Base-by-base conservation (phyloP, 257 asterid genomes). In the Solanum chiquidenum region DNA sequence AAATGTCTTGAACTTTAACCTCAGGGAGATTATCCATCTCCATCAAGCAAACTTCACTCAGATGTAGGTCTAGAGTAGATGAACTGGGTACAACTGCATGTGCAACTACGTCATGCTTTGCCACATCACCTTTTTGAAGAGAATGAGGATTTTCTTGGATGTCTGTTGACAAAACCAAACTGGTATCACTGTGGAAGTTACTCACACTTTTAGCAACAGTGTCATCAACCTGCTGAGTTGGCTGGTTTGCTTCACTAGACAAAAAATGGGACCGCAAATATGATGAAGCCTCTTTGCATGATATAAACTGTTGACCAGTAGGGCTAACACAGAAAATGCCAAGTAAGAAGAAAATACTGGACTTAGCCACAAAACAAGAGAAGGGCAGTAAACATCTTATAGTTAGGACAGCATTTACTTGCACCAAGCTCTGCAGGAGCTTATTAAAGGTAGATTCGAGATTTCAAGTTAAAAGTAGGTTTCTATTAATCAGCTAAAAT, bases 231-330 rank as follows among this genome's bases (percentile, higher is more conserved):
- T 87, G 93, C 84, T 93, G 95, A 88, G 77, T 88, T 62, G 86
- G 90, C 88, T 88, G 95, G 88, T 85, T 87, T 40, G 88, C 92
- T 84, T 86, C 92, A 80, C 83, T 71, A 79, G 71, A 88, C 89
- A 89, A 90, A 91, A 95, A 92, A 91, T 90, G 91, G 90, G 97
- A 91, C 86, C 86, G 92, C 92, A 97, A 83, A 94, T 93, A 95
- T 60, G 95, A 86, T 6, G 98, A 93, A 77, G 94, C 99, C 89
- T 96, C 99, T 92, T 90, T 94, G 95, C 99, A 97, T 77, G 99
- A 95, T 84, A 93, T 12, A 90, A 96, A 92, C 42, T 97, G 99
- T 87, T 94, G 94, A 86, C 98, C 98, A 84, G 93, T 88, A 80
- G 99, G 98, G 90, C 99, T 97, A 93, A 83, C 85, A 87, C 86